Percentiles rank a stretch among this genome's conserved stretches.
Conservation (phyloP, 2,329 filamentous ascomycete genomes). For the Chrysoporthe puriensis region DNA sequence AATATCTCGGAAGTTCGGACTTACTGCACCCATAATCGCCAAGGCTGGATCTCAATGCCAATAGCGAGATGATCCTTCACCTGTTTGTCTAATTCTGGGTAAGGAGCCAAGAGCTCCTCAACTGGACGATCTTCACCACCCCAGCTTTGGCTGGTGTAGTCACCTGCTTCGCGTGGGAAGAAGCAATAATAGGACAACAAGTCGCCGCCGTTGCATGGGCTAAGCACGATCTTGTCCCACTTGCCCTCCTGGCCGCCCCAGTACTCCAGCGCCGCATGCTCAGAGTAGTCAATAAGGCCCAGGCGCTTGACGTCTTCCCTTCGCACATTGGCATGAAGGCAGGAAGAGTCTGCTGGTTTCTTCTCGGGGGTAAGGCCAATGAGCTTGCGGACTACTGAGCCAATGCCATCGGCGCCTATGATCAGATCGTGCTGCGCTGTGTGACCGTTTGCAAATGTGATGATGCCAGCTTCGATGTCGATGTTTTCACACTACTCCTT, state of each 20-base stretch:
- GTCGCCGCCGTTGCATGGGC: slow-evolving; percentile 68
- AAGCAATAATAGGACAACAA: slow-evolving; percentile 73
- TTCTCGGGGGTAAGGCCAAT: slow-evolving; percentile 66
- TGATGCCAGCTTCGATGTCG: slow-evolving; percentile 51
- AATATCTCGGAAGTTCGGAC: slow-evolving; percentile 18
- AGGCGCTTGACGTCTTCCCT: slow-evolving; percentile 63
- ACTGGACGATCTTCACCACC: slow-evolving; percentile 54
- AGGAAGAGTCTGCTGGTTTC: slow-evolving; percentile 62
- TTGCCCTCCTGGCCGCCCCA: slow-evolving; percentile 69
- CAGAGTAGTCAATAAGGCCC: slow-evolving; percentile 66
- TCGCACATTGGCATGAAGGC: slow-evolving; percentile 66
- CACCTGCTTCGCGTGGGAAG: slow-evolving; percentile 62
- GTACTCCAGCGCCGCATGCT: slow-evolving; percentile 66
- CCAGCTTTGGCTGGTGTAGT: slow-evolving; percentile 66
- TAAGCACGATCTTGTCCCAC: slow-evolving; percentile 72
- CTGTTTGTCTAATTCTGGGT: slow-evolving; percentile 61
- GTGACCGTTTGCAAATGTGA: slow-evolving; percentile 58
- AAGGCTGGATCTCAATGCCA: slow-evolving; percentile 65
- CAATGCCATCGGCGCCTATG: slow-evolving; percentile 69
- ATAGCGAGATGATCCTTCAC: slow-evolving; percentile 62
- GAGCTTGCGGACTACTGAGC: slow-evolving; percentile 64
- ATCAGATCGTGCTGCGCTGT: slow-evolving; percentile 60
- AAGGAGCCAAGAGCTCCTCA: slow-evolving; percentile 64
- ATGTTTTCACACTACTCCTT: slow-evolving; percentile 49
- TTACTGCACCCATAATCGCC: slow-evolving; percentile 66